phyloP scores from a whole-genome alignment of 176 grass and related monocot species.

The Otatea glauca region DNA sequence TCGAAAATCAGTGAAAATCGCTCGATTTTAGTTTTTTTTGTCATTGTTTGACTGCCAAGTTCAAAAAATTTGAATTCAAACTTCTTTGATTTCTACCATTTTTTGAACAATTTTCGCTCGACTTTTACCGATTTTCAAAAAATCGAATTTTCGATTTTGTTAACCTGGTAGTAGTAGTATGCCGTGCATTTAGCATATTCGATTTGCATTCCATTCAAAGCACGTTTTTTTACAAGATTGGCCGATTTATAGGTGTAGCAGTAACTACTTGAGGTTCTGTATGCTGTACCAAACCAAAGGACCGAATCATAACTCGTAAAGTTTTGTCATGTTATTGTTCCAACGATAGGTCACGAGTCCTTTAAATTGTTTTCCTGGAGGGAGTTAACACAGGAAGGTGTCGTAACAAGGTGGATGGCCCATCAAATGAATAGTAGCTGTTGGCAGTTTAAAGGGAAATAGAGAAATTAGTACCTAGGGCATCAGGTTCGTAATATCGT shows the following conservation, averaged over 20 bases:
- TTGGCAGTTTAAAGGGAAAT: not conserved
- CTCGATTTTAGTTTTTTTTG: too few species aligned
- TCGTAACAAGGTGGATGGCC: constrained; percentile 24
- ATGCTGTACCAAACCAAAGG: constrained; percentile 19
- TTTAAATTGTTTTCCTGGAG: constrained; percentile 29
- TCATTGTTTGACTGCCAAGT: too few species aligned
- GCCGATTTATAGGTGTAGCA: not conserved
- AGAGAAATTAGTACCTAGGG: not conserved
- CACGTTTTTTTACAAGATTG: not conserved
- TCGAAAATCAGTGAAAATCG: too few species aligned
- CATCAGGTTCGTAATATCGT: too few species aligned
- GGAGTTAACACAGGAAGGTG: constrained; percentile 6
- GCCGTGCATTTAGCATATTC: not conserved
- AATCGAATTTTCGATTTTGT: too few species aligned
- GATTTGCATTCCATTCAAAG: not conserved
- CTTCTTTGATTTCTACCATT: too few species aligned
- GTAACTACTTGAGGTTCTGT: constrained; percentile 18
- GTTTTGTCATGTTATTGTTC: not conserved
- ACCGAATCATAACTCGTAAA: constrained; percentile 30
- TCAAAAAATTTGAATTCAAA: too few species aligned
- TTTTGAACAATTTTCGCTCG: too few species aligned
- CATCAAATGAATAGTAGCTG: constrained; percentile 1
- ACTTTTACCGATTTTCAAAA: too few species aligned
- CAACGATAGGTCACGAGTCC: constrained; percentile 46
- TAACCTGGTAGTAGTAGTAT: too few species aligned